These are phyloP conservation scores for Eruca vesicaria DNA, from an alignment of 441 rosid genomes.

Conservation along the genomic window DNA sequence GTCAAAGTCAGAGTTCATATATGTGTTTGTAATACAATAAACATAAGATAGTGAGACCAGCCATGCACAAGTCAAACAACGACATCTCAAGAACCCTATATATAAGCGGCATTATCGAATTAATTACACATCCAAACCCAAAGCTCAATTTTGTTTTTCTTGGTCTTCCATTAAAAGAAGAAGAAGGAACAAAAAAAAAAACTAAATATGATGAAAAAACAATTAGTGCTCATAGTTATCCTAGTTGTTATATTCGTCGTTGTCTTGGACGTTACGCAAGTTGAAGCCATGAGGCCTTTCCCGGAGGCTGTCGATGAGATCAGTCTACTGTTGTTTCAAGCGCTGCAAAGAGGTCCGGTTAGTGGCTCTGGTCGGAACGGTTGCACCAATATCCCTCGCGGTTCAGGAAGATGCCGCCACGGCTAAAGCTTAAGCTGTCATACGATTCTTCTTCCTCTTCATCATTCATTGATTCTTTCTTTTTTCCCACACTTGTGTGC, in stretches of 20 bases:
- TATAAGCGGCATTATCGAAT: conserved; percentile 21
- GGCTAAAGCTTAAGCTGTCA: conserved; percentile 14
- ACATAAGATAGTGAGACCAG: conserved; percentile 32
- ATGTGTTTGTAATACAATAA: conserved; percentile 15
- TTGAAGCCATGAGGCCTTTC: conserved; percentile 33
- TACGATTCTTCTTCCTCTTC: not conserved
- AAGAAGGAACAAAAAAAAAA: not conserved
- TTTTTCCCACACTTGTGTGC: conserved; percentile 15
- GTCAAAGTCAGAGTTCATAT: conserved; percentile 37
- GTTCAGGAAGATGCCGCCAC: conserved; percentile 27
- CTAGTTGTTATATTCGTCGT: conserved; percentile 16
- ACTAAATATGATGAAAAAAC: conserved; percentile 18
- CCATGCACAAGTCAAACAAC: conserved; percentile 26
- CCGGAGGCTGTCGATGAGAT: conserved; percentile 30
- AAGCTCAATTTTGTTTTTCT: too few species aligned
- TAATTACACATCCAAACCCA: conserved; percentile 17
- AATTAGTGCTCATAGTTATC: conserved; percentile 8
- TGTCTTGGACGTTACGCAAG: conserved; percentile 28
- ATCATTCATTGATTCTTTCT: conserved; percentile 19
- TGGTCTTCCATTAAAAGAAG: too few species aligned
- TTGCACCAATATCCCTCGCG: conserved; percentile 31
- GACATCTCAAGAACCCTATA: conserved; percentile 29
- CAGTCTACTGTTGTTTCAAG: conserved; percentile 27
- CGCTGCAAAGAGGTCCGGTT: conserved; percentile 29
- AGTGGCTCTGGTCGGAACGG: conserved; percentile 29